phyloP scores from a whole-genome alignment of 306 rosid species.

The Senna tora region DNA sequence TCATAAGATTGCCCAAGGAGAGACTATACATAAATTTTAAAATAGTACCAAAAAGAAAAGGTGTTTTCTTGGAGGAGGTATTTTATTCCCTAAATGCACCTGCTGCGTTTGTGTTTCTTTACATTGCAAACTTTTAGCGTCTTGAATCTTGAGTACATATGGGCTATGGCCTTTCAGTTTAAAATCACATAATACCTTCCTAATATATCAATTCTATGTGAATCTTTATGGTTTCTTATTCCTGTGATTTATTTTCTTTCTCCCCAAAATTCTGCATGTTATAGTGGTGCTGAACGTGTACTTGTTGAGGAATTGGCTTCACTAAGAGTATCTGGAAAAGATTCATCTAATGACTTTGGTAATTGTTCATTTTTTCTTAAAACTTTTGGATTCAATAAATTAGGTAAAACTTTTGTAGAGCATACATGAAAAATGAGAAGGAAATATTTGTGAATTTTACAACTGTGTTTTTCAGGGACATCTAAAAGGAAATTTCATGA shows the following conservation, averaged over 20 bases:
- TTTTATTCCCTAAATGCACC: conserved; percentile 6
- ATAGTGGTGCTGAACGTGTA: conserved; percentile 63
- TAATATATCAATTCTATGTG: conserved; percentile 12
- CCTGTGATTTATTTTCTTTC: conserved; percentile 27
- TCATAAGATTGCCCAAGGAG: too few species aligned
- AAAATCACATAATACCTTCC: conserved; percentile 10
- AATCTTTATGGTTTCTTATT: conserved; percentile 8
- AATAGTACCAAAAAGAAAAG: neutral
- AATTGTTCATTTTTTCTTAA: conserved; percentile 30
- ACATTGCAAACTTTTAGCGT: neutral
- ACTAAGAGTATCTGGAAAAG: conserved; percentile 53
- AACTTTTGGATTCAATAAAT: conserved; percentile 3
- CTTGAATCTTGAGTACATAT: conserved; percentile 10
- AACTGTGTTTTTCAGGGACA: conserved; percentile 45
- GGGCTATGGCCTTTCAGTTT: conserved; percentile 14
- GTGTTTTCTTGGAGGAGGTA: neutral
- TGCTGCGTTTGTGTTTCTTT: neutral
- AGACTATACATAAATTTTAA: neutral
- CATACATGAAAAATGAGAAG: conserved; percentile 3
- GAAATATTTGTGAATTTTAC: conserved; percentile 1
- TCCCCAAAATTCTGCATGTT: conserved; percentile 34
- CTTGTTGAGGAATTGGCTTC: conserved; percentile 74
- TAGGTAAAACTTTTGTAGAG: conserved; percentile 20
- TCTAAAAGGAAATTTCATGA: conserved; percentile 44
- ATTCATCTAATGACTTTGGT: conserved; percentile 47